These are phyloP conservation scores for Euphorbia tirucalli DNA, from an alignment of 345 rosid species.

Conservation along the genomic window DNA sequence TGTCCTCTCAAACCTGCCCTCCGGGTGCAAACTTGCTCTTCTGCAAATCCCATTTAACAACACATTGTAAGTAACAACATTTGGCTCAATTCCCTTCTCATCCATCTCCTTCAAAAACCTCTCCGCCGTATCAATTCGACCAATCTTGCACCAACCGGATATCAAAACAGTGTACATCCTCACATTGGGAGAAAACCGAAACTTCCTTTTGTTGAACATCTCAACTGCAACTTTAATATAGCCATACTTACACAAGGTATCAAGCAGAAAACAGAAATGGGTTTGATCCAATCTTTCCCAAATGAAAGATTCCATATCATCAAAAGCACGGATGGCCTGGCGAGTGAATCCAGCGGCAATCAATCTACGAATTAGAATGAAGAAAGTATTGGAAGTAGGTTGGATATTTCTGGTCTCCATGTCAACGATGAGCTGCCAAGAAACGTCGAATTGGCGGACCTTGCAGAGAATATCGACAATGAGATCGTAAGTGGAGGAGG, in stretches of 20 bases:
- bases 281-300: conserved; percentile 7
- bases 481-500: conserved; percentile 43
- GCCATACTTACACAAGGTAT: conserved; percentile 80
- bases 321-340: conserved; percentile 76
- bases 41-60: conserved; percentile 78
- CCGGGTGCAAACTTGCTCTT: conserved; percentile 72
- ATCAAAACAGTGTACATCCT: conserved; percentile 68
- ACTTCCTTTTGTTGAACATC: conserved; percentile 51
- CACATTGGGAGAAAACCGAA: conserved; percentile 36
- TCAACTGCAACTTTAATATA: conserved; percentile 61
- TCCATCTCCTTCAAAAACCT: conserved; percentile 66
- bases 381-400: conserved; percentile 58
- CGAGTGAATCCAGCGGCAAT: conserved; percentile 84
- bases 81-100: conserved; percentile 61
- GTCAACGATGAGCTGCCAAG: conserved; percentile 65
- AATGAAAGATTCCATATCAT: conserved; percentile 59
- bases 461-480: conserved; percentile 68
- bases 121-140: conserved; percentile 71
- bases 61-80: conserved; percentile 68
- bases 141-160: conserved; percentile 74
- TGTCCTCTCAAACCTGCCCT: conserved; percentile 58
- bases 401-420: conserved; percentile 44
- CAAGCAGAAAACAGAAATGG: conserved; percentile 59
- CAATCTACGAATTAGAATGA: conserved; percentile 60
- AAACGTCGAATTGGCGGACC: conserved; percentile 76